Conservation (phyloP, 139 green algal genomes). For the Chlorella sp. region DNA sequence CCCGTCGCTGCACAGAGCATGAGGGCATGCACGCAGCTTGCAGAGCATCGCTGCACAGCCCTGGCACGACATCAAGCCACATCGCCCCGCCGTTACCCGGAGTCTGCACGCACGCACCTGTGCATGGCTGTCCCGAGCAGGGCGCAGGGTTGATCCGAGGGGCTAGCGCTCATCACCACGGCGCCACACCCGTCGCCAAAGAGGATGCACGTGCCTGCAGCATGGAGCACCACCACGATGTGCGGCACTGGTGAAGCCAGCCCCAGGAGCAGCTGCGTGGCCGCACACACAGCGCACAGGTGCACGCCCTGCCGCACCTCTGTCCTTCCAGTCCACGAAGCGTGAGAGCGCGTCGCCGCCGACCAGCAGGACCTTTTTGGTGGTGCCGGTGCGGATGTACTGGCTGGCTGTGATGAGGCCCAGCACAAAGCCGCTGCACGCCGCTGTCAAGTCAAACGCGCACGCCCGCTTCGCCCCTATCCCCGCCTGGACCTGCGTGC, state of each 20-base stretch:
- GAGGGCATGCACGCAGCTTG: too few relatives aligned
- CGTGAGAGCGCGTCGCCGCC: constrained; percentile 89
- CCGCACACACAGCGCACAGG: too few relatives aligned
- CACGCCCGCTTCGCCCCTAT: constrained; percentile 82
- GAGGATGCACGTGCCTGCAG: constrained; percentile 90
- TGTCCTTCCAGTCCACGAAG: constrained; percentile 92
- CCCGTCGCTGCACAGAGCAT: constrained; percentile 83
- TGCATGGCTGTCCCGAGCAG: constrained; percentile 10
- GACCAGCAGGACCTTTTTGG: constrained; percentile 81
- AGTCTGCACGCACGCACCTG: too few relatives aligned
- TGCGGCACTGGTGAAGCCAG: too few relatives aligned
- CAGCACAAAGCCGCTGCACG: constrained; percentile 97
- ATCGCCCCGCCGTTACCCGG: too few relatives aligned
- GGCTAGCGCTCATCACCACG: constrained; percentile 62
- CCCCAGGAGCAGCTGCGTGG: too few relatives aligned
- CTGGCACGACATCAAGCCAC: too few relatives aligned
- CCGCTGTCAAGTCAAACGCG: constrained; percentile 95
- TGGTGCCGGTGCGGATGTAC: constrained; percentile 72
- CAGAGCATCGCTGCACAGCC: too few relatives aligned
- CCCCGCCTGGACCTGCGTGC: constrained; percentile 63
- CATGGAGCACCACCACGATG: too few relatives aligned
- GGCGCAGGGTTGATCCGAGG: neutral
- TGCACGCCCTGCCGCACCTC: too few relatives aligned
- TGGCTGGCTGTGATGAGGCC: constrained; percentile 79
- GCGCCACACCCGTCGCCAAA: constrained; percentile 95